Evolutionary conservation across 805 yeast genomes (phyloP).

Genomic region (Blastobotrys terrestris): DNA sequence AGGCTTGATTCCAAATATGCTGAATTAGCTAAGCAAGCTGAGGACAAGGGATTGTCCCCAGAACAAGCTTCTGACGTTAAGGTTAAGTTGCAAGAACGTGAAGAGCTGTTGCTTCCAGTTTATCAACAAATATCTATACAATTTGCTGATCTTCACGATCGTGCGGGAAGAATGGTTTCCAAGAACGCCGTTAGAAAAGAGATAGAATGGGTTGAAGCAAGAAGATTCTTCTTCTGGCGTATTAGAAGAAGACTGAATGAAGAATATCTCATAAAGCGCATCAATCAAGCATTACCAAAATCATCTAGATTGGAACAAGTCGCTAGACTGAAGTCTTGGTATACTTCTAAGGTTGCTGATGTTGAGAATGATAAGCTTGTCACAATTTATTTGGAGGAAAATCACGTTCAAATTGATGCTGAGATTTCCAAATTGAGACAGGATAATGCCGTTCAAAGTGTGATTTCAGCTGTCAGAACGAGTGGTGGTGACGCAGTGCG

Average conservation of each 20-base stretch:
- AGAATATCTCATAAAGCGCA: conserved; percentile 73
- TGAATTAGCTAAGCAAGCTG: conserved; percentile 50
- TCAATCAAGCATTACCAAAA: conserved; percentile 54
- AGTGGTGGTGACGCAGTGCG: conserved; percentile 14
- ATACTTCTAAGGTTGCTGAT: conserved; percentile 60
- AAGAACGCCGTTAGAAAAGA: conserved; percentile 87
- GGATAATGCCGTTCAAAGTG: conserved; percentile 20
- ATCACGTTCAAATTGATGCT: conserved; percentile 53
- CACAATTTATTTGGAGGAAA: conserved; percentile 79
- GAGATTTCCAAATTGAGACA: conserved; percentile 19
- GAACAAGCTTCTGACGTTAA: conserved; percentile 65
- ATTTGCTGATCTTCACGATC: conserved; percentile 96
- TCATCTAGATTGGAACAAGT: conserved; percentile 72
- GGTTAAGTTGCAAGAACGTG: conserved; percentile 68
- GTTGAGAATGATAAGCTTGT: conserved; percentile 69
- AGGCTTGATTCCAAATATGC: conserved; percentile 78
- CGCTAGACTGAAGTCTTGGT: conserved; percentile 84
- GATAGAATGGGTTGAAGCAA: conserved; percentile 76
- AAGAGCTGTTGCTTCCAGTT: conserved; percentile 71
- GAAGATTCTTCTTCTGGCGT: conserved; percentile 99
- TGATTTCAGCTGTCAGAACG: conserved; percentile 17
- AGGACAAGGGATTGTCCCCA: conserved; percentile 42
- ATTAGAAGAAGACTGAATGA: conserved; percentile 92
- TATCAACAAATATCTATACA: conserved; percentile 90
- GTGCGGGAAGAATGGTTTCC: conserved; percentile 95